Percentiles rank a stretch among this genome's conserved stretches.
Evolutionary conservation across 2,329 filamentous ascomycete genomes (phyloP).

Genomic region (Plenodomus biglobosus): DNA sequence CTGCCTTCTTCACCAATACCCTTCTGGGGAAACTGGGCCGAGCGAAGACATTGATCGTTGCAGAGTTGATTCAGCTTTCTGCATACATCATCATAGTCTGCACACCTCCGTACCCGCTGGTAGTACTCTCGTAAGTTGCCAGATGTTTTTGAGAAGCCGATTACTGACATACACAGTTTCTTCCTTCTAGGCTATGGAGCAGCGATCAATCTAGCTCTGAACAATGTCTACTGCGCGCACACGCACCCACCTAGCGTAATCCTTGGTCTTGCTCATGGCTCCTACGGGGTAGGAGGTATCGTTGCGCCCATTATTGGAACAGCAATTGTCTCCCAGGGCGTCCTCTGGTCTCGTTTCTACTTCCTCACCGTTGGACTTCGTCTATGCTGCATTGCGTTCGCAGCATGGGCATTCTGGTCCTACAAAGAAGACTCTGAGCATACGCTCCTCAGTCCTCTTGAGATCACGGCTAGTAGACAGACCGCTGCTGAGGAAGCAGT

Average conservation of each 20-base stretch:
- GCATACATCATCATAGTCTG: conserved; percentile 68
- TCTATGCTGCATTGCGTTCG: conserved; percentile 58
- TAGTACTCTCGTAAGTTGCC: conserved; percentile 55
- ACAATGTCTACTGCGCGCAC: conserved; percentile 60
- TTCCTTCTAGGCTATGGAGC: conserved; percentile 63
- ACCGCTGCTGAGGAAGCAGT: conserved; percentile 38
- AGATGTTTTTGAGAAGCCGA: too few species aligned
- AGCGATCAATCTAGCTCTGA: conserved; percentile 56
- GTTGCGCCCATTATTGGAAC: conserved; percentile 74
- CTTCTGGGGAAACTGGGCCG: conserved; percentile 66
- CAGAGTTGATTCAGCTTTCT: conserved; percentile 58
- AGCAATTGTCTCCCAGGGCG: conserved; percentile 63
- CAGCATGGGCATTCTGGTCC: conserved; percentile 67
- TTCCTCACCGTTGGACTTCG: conserved; percentile 64
- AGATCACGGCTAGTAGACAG: conserved; percentile 48
- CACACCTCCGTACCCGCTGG: conserved; percentile 68
- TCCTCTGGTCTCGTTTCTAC: conserved; percentile 73
- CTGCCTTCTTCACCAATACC: conserved; percentile 68
- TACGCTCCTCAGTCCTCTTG: conserved; percentile 49
- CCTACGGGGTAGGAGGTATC: conserved; percentile 56
- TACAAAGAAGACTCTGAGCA: conserved; percentile 64
- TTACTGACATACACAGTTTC: conserved; percentile 53
- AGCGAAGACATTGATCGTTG: conserved; percentile 62
- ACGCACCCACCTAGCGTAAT: conserved; percentile 55
- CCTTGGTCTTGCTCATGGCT: conserved; percentile 66